Base-by-base conservation (phyloP, 1,284 basidiomycete genomes). In the Takashimella koratensis region DNA sequence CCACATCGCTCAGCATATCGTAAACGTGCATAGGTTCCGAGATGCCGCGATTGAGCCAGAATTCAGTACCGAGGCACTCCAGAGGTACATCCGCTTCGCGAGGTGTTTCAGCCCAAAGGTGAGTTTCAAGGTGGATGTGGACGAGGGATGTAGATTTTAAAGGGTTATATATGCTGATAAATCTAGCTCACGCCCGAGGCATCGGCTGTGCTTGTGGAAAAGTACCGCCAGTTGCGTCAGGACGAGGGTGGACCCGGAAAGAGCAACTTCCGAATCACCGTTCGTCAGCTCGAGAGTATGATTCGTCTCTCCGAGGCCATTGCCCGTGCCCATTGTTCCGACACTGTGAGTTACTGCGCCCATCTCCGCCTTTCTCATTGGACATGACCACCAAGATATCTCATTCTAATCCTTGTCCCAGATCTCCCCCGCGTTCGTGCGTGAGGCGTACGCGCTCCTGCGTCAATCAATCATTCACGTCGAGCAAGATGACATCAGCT, bases 391-490 rank as follows among this genome's bases (percentile, higher is more conserved):
- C 16, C 40, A 39, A 24, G 40, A 11, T n/a, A n/a, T n/a, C n/a
- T n/a, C n/a, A n/a, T n/a, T n/a, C n/a, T n/a, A n/a, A n/a, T n/a
- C n/a, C n/a, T n/a, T n/a, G n/a, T n/a, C n/a, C n/a, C n/a, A 91
- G 86, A 96, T 97, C 62, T 88, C 84, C 0, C 93, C 94, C 0
- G 86, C 83, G 1, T 97, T 96, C 70, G 96, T 99, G 16, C 84
- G 90, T 25, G 96, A 99, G 77, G 95, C 96, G 2, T 98, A 91
- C 77, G 86, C 84, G 24, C 85, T 99, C 12, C 80, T 99, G 20
- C 85, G 90, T 36, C 93, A 98, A 75, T 98, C 94, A 2, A 99
- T 98, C 77, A 98, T 98, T 66, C 96, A 98, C 68, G 95, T 99
- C 60, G 96, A 98, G 73, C 93, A 98, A 76, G 96, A 99, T 70